These are phyloP conservation scores for Tagetes patula DNA, from an alignment of 129 eudicot genomes.

Conservation along the genomic window DNA sequence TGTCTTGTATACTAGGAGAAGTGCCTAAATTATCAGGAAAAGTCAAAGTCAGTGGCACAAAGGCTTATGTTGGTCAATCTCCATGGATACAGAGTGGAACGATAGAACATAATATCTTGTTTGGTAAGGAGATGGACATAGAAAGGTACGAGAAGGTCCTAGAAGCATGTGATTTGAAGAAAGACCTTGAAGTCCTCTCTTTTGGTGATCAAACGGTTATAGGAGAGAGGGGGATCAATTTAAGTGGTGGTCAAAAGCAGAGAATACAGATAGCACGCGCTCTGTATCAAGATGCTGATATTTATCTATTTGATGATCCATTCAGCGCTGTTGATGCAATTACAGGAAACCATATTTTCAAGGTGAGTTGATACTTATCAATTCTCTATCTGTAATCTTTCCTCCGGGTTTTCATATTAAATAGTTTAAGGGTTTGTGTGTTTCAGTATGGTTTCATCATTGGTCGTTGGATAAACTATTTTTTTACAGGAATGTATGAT, in stretches of 20 bases:
- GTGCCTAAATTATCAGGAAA: constrained; percentile 69
- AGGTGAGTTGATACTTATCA: constrained; percentile 38
- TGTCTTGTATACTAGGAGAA: constrained; percentile 81
- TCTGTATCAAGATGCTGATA: constrained; percentile 80
- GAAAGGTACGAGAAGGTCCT: constrained; percentile 60
- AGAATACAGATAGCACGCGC: constrained; percentile 95
- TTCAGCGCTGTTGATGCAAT: constrained; percentile 98
- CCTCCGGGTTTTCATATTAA: not conserved
- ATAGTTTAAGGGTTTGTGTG: not conserved
- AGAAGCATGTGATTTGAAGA: constrained; percentile 78
- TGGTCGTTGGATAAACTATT: too few species aligned
- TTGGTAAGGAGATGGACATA: constrained; percentile 71
- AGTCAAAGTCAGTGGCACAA: constrained; percentile 56
- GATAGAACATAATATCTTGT: constrained; percentile 73
- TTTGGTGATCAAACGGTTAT: constrained; percentile 87
- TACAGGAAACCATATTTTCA: constrained; percentile 84
- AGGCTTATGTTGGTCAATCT: constrained; percentile 86
- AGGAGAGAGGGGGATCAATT: constrained; percentile 91
- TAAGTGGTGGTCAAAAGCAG: constrained; percentile 97
- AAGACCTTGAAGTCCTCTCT: constrained; percentile 70
- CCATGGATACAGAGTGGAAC: constrained; percentile 98
- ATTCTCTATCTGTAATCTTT: not conserved
- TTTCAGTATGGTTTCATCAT: not conserved
- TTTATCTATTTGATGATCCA: constrained; percentile 92
- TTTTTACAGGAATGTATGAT: constrained; percentile 63